Base-by-base conservation (phyloP, 2,329 filamentous ascomycete genomes). In the Colletotrichum zoysiae region DNA sequence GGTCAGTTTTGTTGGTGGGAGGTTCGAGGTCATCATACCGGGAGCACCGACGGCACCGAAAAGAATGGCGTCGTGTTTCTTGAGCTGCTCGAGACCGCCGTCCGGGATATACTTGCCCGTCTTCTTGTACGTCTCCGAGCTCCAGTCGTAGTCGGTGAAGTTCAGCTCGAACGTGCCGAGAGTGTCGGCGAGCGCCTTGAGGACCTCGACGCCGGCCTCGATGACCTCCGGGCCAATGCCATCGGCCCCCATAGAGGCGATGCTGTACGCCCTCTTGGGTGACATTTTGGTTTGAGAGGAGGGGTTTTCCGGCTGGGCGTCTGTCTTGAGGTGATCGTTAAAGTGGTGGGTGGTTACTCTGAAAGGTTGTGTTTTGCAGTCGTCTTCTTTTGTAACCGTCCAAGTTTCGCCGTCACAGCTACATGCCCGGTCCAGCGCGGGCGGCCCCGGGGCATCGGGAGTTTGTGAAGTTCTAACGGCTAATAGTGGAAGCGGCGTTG, bases 141-240 rank as follows among this genome's bases (percentile, higher is more conserved):
- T 90, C 91, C 90, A 93, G 78, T 92, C 89, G 75, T 88, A 91
- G 74, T 90, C 82, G 53, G 85, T 86, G 76, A 92, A 93, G 14
- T 88, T 81, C 0, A 93, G 82, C 11, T 86, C 82, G 78, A 93
- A 93, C 0, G 86, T 85, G 50, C 86, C 83, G 1, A 90, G 81
- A 1, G 86, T 82, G 44, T 83, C 77, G 5, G 84, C 82, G 1
- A 91, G 79, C 18, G 85, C 84, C 73, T 89, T 84, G 62, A 93
- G 80, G 0, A 91, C 91, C 53, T 86, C 82, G 11, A 92, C 87
- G 4, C 88, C 86, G 2, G 88, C 88, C 38, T 85, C 82, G 42
- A 91, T 85, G n/a, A 92, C 89, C 78, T 92, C 89, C 2, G 84
- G 84, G 38, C 90, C 89, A 62, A 92, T 91, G 35, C 90, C 89